Base-by-base conservation (phyloP, 2,329 filamentous ascomycete genomes). In the Orbilia ellipsospora region DNA sequence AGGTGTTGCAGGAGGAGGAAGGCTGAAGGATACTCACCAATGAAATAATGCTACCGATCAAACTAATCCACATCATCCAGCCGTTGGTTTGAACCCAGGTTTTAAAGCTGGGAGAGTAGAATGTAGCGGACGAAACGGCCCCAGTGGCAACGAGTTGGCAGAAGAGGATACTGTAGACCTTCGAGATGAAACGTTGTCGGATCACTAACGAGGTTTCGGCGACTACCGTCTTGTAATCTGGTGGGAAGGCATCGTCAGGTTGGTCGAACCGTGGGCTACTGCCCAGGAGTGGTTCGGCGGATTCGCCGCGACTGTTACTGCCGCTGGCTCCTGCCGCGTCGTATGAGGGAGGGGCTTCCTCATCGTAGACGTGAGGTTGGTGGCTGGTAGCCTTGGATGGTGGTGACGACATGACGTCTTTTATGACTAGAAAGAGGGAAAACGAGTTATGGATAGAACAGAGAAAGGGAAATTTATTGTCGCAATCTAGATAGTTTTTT, bases 81-180 rank as follows among this genome's bases (percentile, higher is more conserved):
- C 88, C 87, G 80, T 97, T 90, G 70, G 85, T 85, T 82, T 97
- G 93, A 80, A 99, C 94, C 93, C 94, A 99, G 61, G 80, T 80
- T 82, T 90, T 92, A 86, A 98, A 99, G 68, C 85, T 84, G 10
- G 83, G 80, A 84, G 88, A 96, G 84, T 92, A 92, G 87, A 98
- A 98, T 79, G 91, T 95, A 79, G 97, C 84, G 77, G 90, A 88
- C 84, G 91, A 93, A 79, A 98, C 86, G 77, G 88, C 87, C 44
- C 90, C 91, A 6, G 95, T 99, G 70, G 90, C 89, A 81, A 98
- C 85, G 64, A 99, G 89, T 83, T 99, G 95, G 61, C 93, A 89
- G n/a, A 95, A 96, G 51, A 99, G 87, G 83, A 99, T 99, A 73
- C 93, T 91, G 85, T 99, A 99, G 81, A 99, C 95, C 86, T 98